These are phyloP conservation scores for Volutella citrinella DNA, from an alignment of 2,329 filamentous ascomycete species.

Conservation along the genomic window DNA sequence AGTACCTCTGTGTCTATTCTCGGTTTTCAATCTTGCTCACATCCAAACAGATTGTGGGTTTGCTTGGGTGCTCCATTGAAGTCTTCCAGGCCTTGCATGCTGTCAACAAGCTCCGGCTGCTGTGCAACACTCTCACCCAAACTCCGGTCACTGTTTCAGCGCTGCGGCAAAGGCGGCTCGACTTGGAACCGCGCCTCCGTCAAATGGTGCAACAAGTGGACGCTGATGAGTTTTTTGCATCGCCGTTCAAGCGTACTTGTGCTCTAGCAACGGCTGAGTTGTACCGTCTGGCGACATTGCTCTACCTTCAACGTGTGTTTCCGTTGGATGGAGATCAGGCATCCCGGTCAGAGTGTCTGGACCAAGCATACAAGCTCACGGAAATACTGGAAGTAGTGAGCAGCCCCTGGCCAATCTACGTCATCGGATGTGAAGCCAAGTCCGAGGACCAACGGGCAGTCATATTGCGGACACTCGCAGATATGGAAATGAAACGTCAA, in stretches of 20 bases:
- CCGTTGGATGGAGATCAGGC: conserved; percentile 3
- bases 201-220: background rate
- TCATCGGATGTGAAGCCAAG: conserved; percentile 41
- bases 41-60: conserved; percentile 4
- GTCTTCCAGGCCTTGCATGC: conserved; percentile 3
- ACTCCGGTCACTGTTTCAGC: too few species aligned
- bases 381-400: conserved; percentile 36
- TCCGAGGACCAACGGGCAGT: conserved; percentile 39
- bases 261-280: conserved; percentile 41
- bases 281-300: conserved; percentile 45
- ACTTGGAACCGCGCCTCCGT: background rate
- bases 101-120: conserved; percentile 2
- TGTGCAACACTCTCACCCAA: too few species aligned
- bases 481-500: conserved; percentile 2
- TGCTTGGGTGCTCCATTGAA: conserved; percentile 3
- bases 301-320: conserved; percentile 37
- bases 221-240: background rate
- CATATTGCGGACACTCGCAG: conserved; percentile 24
- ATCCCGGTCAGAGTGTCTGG: conserved; percentile 13
- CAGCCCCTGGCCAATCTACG: conserved; percentile 45
- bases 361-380: conserved; percentile 20
- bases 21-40: too few species aligned
- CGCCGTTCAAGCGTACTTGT: background rate
- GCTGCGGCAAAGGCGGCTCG: background rate
- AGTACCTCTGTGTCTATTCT: background rate